Conservation (phyloP, 2,329 filamentous ascomycete genomes). For the Xylaria sp. region DNA sequence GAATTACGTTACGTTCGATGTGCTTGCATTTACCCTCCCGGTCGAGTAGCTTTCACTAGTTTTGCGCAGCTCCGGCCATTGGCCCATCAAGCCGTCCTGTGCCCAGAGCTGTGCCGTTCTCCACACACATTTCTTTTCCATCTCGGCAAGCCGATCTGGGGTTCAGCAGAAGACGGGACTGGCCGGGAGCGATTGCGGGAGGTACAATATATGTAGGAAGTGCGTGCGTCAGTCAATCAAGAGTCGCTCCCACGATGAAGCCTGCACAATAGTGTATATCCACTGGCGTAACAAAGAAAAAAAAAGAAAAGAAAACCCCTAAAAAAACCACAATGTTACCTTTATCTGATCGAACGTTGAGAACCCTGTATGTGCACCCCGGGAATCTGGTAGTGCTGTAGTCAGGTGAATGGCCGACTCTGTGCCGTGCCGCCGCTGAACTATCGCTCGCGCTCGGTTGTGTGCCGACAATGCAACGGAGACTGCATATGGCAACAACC, state of each 20-base stretch:
- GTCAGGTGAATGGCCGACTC: conserved; percentile 7
- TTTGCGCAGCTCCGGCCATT: conserved; percentile 19
- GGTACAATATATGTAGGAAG: too few species aligned
- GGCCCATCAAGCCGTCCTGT: conserved; percentile 9
- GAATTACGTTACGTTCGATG: background rate
- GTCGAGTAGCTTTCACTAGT: conserved; percentile 2
- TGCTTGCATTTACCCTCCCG: background rate
- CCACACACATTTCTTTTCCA: conserved; percentile 22
- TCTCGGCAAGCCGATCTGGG: conserved; percentile 24
- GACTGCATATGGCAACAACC: conserved; percentile 10
- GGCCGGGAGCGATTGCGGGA: background rate
- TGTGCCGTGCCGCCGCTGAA: conserved; percentile 20
- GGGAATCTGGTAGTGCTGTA: background rate
- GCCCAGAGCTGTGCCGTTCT: conserved; percentile 19
- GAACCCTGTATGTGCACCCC: background rate
- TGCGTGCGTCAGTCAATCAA: too few species aligned
- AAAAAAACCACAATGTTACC: background rate
- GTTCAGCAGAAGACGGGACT: background rate
- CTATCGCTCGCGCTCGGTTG: conserved; percentile 4
- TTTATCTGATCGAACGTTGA: background rate
- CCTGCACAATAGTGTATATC: background rate
- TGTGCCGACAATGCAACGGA: conserved; percentile 9
- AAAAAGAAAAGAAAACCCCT: too few species aligned
- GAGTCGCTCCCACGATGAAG: background rate
- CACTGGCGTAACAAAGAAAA: background rate